These are phyloP conservation scores for Asterochloris erici DNA, from an alignment of 139 green algal genomes.

Conservation along the genomic window DNA sequence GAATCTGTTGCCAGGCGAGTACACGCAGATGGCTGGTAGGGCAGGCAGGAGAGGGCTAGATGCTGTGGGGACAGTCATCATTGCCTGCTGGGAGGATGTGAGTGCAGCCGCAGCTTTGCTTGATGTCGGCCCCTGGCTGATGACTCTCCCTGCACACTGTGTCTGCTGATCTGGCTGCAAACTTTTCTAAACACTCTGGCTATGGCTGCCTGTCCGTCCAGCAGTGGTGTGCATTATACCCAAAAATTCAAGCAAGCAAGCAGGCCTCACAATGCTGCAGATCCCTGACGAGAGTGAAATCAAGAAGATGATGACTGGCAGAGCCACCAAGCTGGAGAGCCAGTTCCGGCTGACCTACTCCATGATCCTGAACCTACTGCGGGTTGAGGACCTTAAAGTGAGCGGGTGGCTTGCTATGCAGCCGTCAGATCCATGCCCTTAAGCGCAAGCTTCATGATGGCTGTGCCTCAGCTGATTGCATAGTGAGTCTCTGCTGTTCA, in stretches of 20 bases:
- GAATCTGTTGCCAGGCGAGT: slow-evolving; percentile 81
- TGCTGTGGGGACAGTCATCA: slow-evolving; percentile 85
- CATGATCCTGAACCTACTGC: slow-evolving; percentile 97
- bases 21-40: slow-evolving; percentile 95
- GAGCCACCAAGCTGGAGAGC: slow-evolving; percentile 76
- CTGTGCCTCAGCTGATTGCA: no score
- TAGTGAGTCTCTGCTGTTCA: no score
- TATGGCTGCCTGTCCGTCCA: no score
- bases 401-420: not conserved
- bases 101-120: not conserved
- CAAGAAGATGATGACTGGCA: slow-evolving; percentile 71
- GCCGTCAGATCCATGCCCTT: not conserved
- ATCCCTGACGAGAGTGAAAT: slow-evolving; percentile 64
- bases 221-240: no score
- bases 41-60: slow-evolving; percentile 86
- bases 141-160: no score
- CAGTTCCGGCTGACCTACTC: slow-evolving; percentile 96
- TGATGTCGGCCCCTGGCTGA: not conserved
- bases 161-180: no score
- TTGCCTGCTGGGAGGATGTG: slow-evolving; percentile 78
- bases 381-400: slow-evolving; percentile 92
- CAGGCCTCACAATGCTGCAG: not conserved
- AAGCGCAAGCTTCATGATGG: no score
- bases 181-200: no score
- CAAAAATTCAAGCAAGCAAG: no score